These are phyloP conservation scores for Hyphopichia khmerensis DNA, from an alignment of 1,139 yeast genomes.

Conservation along the genomic window DNA sequence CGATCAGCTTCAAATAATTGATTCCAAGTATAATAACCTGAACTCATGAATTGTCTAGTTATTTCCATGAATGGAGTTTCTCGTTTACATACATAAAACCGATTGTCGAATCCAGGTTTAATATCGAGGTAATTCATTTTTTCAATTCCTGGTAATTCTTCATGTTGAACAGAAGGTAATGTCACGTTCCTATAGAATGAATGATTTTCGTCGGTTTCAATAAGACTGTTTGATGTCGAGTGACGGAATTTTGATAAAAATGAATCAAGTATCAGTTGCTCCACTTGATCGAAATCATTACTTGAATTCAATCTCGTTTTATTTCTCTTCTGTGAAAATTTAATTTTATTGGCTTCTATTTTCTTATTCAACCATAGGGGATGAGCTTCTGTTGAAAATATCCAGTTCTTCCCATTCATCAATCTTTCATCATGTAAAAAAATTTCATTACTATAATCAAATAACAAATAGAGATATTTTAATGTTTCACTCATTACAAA, in stretches of 20 bases:
- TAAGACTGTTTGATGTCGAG: neutral
- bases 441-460: slow-evolving; percentile 63
- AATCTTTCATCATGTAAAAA: slow-evolving; percentile 35
- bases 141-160: slow-evolving; percentile 13
- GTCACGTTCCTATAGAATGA: slow-evolving; percentile 18
- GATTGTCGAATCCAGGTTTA: slow-evolving; percentile 18
- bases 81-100: slow-evolving; percentile 32
- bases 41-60: slow-evolving; percentile 19
- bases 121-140: slow-evolving; percentile 12
- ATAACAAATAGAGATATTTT: slow-evolving; percentile 77
- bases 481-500: slow-evolving; percentile 85
- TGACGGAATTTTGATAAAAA: neutral
- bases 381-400: slow-evolving; percentile 93
- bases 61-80: slow-evolving; percentile 21
- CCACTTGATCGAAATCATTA: neutral
- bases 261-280: slow-evolving; percentile 2
- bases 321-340: neutral
- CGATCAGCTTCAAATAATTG: slow-evolving; percentile 42
- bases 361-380: slow-evolving; percentile 67
- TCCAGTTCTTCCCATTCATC: slow-evolving; percentile 49
- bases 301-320: neutral
- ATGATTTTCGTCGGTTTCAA: neutral
- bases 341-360: neutral
- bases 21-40: slow-evolving; percentile 36
- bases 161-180: slow-evolving; percentile 11